phyloP scores from a whole-genome alignment of 495 filamentous ascomycete species.

The Durotheca rogersii region DNA sequence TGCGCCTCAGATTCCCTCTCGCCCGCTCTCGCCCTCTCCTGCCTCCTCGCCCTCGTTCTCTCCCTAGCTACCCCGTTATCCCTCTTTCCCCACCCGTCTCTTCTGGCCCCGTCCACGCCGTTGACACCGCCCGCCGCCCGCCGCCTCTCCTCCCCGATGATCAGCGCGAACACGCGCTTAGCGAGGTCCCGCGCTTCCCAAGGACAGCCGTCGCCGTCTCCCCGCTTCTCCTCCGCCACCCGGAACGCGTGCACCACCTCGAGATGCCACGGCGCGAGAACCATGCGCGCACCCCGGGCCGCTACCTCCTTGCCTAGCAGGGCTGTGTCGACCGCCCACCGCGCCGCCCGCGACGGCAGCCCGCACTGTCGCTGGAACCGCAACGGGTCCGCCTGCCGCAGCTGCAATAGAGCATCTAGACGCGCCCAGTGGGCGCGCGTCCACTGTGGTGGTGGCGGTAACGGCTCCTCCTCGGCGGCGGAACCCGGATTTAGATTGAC shows the following conservation, averaged over 20 bases:
- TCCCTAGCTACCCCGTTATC: no score
- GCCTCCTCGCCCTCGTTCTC: not conserved
- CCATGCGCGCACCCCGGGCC: conserved; percentile 39
- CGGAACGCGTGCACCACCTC: conserved; percentile 52
- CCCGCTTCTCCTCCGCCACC: no score
- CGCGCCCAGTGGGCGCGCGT: conserved; percentile 44
- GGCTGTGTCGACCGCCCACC: conserved; percentile 5
- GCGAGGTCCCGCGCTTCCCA: conserved; percentile 46
- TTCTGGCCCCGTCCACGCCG: conserved; percentile 1
- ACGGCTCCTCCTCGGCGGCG: no score
- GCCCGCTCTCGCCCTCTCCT: conserved; percentile 5
- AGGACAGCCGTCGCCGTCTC: conserved; percentile 48
- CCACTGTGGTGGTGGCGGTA: conserved; percentile 44
- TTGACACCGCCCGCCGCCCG: conserved; percentile 12
- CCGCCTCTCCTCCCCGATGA: conserved; percentile 49
- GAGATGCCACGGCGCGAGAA: conserved; percentile 53
- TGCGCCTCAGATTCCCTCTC: not conserved
- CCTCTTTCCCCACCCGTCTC: conserved; percentile 6
- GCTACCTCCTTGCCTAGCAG: conserved; percentile 41
- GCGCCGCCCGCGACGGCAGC: conserved; percentile 5
- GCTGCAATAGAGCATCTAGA: conserved; percentile 41
- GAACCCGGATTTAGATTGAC: no score
- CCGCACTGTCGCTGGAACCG: conserved; percentile 30
- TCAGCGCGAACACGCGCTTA: conserved; percentile 52
- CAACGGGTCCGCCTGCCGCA: conserved; percentile 28